phyloP scores from a whole-genome alignment of 768 basidiomycete genomes.

The Hypholoma sublateritium region DNA sequence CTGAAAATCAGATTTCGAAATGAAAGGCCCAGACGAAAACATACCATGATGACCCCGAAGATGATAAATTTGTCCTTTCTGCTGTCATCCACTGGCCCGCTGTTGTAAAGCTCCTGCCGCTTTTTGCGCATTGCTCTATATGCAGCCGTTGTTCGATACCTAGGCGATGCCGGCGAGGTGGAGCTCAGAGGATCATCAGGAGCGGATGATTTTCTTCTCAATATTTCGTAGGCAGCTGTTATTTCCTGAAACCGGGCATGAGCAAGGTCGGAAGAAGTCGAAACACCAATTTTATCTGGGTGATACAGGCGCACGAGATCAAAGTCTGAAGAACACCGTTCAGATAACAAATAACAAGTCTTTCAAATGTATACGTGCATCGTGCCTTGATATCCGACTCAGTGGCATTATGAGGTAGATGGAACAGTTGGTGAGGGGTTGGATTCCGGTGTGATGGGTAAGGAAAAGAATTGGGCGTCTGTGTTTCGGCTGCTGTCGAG shows the following conservation, averaged over 20 bases:
- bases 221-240: conserved; percentile 62
- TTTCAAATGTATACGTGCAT: conserved; percentile 37
- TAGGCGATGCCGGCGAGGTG: conserved; percentile 12
- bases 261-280: conserved; percentile 44
- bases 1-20: not conserved
- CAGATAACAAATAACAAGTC: not conserved
- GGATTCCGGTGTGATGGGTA: conserved; percentile 51
- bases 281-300: conserved; percentile 57
- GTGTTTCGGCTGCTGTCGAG: not conserved
- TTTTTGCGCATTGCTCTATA: conserved; percentile 44
- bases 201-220: conserved; percentile 46
- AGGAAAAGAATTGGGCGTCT: conserved; percentile 35
- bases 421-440: conserved; percentile 64
- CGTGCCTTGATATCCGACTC: conserved; percentile 55
- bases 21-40: conserved; percentile 16
- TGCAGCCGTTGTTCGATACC: conserved; percentile 35
- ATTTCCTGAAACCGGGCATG: conserved; percentile 73
- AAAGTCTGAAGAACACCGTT: conserved; percentile 49
- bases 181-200: conserved; percentile 14
- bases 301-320: conserved; percentile 81
- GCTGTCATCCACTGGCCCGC: conserved; percentile 53
- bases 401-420: conserved; percentile 52
- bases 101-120: conserved; percentile 48
- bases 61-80: conserved; percentile 68
- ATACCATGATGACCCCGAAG: conserved; percentile 52